Base-by-base conservation (phyloP, 257 asterid genomes). In the Rauvolfia tetraphylla region DNA sequence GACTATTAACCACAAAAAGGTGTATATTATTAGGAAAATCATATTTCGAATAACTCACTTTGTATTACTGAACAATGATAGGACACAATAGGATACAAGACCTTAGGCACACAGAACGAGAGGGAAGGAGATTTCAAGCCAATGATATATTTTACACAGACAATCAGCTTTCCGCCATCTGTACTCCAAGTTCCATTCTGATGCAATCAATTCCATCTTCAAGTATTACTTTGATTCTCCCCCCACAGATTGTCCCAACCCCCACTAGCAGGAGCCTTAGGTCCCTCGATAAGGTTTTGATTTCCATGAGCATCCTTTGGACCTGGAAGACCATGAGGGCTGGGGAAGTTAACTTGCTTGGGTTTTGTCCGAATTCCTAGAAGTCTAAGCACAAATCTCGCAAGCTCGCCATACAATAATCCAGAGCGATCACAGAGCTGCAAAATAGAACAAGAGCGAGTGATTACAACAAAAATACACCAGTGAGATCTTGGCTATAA, bases 361-460 rank as follows among this genome's bases (percentile, higher is more conserved):
- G 92, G 86, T 79, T 89, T 95, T 51, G 96, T 79, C 81, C 85
- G 84, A 69, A 92, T 78, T 62, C 99, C 99, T 79, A 95, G 71
- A 65, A 95, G 9, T 87, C 98, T 89, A 81, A 95, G 89, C 78
- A 89, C 99, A 86, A 95, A 95, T 82, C 98, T 86, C 18, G 99
- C 99, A 13, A 95, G 91, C 88, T 95, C 99, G 33, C 97, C 97
- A 44, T 95, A 95, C 46, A 95, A 81, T 90, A 95, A 80, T 23
- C 99, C 99, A 0, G 98, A 92, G 61, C 99, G 86, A 83, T 95
- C 99, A 79, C 88, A 92, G 42, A 95, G 84, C 99, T 95, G 93
- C 87, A 85, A 76, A 46, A 41, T 34, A 63, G 14, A 66, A 68
- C 71, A 59, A 39, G 34, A 10, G 17, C 27, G n/a, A 62, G 42